phyloP scores from a whole-genome alignment of 208 protist genomes.

The Trypanosoma melophagium region DNA sequence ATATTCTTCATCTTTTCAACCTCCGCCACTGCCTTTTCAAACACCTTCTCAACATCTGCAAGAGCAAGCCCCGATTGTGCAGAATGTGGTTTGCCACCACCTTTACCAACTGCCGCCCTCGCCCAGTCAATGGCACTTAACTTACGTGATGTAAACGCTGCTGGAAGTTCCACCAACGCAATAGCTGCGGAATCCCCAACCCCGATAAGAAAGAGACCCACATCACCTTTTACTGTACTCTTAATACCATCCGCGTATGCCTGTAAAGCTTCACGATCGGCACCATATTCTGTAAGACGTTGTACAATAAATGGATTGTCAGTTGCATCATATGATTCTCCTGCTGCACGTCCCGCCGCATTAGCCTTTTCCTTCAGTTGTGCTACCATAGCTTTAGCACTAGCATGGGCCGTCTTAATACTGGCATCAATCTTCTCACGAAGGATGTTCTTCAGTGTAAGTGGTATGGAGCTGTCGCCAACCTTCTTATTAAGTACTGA shows the following conservation, averaged over 20 bases:
- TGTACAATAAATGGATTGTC: slow-evolving; percentile 54
- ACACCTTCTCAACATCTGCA: slow-evolving; percentile 42
- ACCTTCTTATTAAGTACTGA: slow-evolving; percentile 91
- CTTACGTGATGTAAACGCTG: slow-evolving; percentile 72
- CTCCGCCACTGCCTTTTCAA: slow-evolving; percentile 57
- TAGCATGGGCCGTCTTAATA: slow-evolving; percentile 71
- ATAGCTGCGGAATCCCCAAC: slow-evolving; percentile 70
- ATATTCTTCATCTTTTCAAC: slow-evolving; percentile 64
- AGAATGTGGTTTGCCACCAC: slow-evolving; percentile 87
- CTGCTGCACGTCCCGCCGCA: slow-evolving; percentile 51
- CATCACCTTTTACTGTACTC: slow-evolving; percentile 46
- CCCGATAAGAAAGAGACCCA: slow-evolving; percentile 78
- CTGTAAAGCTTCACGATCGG: slow-evolving; percentile 85
- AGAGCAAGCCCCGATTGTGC: slow-evolving; percentile 83
- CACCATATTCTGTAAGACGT: slow-evolving; percentile 55
- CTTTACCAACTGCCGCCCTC: slow-evolving; percentile 85
- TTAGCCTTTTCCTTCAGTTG: slow-evolving; percentile 73
- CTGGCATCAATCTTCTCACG: slow-evolving; percentile 78
- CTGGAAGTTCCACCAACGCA: slow-evolving; percentile 68
- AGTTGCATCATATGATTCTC: slow-evolving; percentile 41
- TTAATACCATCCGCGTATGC: slow-evolving; percentile 78
- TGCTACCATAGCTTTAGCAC: slow-evolving; percentile 64
- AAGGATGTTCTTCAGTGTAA: slow-evolving; percentile 77
- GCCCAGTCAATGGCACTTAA: slow-evolving; percentile 82
- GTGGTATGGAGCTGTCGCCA: slow-evolving; percentile 74